Base-by-base conservation (phyloP, 2,329 filamentous ascomycete genomes). In the Penicillium sp. region DNA sequence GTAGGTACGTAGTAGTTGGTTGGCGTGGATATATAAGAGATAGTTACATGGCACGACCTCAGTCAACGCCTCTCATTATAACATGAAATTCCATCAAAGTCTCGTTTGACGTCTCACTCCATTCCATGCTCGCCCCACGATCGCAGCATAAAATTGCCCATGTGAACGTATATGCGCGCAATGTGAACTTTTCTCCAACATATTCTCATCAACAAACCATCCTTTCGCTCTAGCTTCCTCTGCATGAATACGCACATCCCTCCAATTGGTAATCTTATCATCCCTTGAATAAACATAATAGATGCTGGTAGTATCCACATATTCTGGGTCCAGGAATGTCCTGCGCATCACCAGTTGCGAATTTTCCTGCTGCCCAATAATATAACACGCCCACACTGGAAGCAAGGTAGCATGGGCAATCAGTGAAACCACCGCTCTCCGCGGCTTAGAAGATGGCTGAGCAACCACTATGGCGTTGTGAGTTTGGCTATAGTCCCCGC, bases 401-500 rank as follows among this genome's bases (percentile, higher is more conserved):
- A 53, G n/a, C 12, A 53, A 35, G 12, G 28, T 16, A 5, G 50
- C 20, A 42, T 57, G 50, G 2, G 20, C 45, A 12, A 53, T 23
- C 16, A 53, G 45, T 16, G 50, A 53, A 16, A 42, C 16, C 8
- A 33, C 35, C 2, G 26, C 21, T 30, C 26, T 47, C 38, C 28
- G 40, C n/a, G 38, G 12, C 14, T 12, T 21, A 20, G 55, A 24
- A n/a, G 28, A n/a, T 12, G 45, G 45, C 12, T 53, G 33, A n/a
- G 33, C 8, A 11, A 24, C 3, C 11, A 63, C 59, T 28, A 63
- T 57, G 4, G 60, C 57, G 7, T 60, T 50, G 33, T 60, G 58
- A 3, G 33, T 56, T 18, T 61, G 54, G 43, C 50, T 57, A 24
- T 62, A 62, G 35, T 59, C 57, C 16, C 61, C 54, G 20, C 52